phyloP scores from a whole-genome alignment of 352 stramenopile genomes.

The Pythium myriotylum region DNA sequence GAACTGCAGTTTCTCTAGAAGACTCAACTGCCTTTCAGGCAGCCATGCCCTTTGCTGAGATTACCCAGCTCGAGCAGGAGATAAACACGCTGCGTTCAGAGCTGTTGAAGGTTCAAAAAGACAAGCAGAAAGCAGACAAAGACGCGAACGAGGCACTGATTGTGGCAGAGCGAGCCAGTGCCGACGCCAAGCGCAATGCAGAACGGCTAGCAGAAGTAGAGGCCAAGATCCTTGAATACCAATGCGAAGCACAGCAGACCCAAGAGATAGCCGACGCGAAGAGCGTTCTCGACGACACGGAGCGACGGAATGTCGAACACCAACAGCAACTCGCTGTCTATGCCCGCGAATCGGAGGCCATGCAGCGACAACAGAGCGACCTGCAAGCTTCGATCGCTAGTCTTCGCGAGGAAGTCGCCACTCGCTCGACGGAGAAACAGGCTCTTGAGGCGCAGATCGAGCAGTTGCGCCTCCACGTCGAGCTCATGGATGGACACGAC shows the following conservation, averaged over 20 bases:
- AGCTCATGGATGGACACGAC: slow-evolving; percentile 42
- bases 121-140: slow-evolving; percentile 9
- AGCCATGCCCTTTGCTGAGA: not conserved
- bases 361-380: slow-evolving; percentile 21
- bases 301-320: slow-evolving; percentile 12
- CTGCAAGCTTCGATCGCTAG: slow-evolving; percentile 32
- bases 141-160: slow-evolving; percentile 2
- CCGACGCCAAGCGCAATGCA: slow-evolving; percentile 8
- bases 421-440: slow-evolving; percentile 43
- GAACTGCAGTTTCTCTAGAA: not conserved
- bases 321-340: slow-evolving; percentile 29
- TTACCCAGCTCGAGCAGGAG: slow-evolving; percentile 20
- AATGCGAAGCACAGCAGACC: not conserved
- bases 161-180: slow-evolving; percentile 5
- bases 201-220: slow-evolving; percentile 3
- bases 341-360: slow-evolving; percentile 10
- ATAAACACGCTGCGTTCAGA: slow-evolving; percentile 18
- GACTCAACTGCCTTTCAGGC: not conserved
- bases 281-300: not conserved
- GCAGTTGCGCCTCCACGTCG: slow-evolving; percentile 54
- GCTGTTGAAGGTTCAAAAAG: not conserved
- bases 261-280: not conserved
- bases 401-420: slow-evolving; percentile 44
- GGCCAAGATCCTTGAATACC: not conserved
- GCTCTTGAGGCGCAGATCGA: slow-evolving; percentile 66